Conservation (phyloP, 2,329 filamentous ascomycete species). For the Colletotrichum melonis region DNA sequence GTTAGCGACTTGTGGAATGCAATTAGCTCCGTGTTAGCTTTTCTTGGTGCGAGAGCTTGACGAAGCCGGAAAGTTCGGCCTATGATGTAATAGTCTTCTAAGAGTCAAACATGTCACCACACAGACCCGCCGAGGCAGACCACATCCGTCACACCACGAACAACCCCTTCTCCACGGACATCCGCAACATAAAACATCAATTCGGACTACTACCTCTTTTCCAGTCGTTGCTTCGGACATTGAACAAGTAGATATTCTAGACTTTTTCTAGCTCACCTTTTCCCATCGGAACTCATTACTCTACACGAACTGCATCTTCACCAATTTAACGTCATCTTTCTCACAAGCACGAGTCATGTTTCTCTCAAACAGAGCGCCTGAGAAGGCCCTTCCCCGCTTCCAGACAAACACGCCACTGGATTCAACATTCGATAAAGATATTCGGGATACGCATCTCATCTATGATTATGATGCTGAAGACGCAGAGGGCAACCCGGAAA, state of each 20-base stretch:
- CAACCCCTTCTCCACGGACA: conserved; percentile 22
- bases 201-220: neutral
- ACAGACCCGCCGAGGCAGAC: conserved; percentile 32
- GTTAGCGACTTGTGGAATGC: neutral
- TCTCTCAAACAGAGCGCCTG: conserved; percentile 27
- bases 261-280: neutral
- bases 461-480: conserved; percentile 67
- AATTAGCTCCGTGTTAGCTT: neutral
- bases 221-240: neutral
- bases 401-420: conserved; percentile 36
- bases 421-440: conserved; percentile 58
- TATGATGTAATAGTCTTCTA: conserved; percentile 31
- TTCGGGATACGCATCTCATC: conserved; percentile 64
- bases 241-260: neutral
- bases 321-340: neutral
- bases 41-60: neutral
- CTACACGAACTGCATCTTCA: neutral
- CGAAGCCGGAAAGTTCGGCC: conserved; percentile 15
- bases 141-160: conserved; percentile 18
- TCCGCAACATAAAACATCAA: conserved; percentile 18
- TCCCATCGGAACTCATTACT: neutral
- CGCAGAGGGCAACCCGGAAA: conserved; percentile 60
- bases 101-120: conserved; percentile 21
- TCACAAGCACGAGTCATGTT: conserved; percentile 30
- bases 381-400: conserved; percentile 33